Percentiles rank a stretch among this genome's conserved stretches.
phyloP scores from a whole-genome alignment of 306 rosid species.

The Rosa multiflora region DNA sequence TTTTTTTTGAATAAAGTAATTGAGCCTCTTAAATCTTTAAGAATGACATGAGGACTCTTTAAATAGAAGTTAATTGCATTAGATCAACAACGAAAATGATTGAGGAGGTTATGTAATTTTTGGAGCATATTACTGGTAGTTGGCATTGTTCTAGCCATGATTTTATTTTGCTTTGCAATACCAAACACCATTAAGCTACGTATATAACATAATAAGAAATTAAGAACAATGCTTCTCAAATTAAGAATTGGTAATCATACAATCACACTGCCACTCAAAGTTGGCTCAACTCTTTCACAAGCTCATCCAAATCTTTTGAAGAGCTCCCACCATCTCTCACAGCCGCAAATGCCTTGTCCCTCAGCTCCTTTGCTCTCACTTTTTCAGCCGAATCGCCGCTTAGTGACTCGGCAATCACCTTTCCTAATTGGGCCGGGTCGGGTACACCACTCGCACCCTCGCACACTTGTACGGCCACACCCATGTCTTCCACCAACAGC shows the following conservation, averaged over 20 bases:
- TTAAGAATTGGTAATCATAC: not conserved
- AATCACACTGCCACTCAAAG: not conserved
- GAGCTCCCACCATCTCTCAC: slow-evolving; percentile 44
- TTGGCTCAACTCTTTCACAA: slow-evolving; percentile 32
- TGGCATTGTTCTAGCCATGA: too few species aligned
- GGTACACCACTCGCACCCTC: slow-evolving; percentile 55
- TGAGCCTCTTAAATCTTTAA: too few species aligned
- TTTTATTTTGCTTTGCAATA: too few species aligned
- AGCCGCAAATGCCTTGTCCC: slow-evolving; percentile 35
- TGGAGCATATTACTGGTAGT: too few species aligned
- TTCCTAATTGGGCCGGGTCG: slow-evolving; percentile 42
- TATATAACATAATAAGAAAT: too few species aligned
- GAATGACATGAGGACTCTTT: too few species aligned
- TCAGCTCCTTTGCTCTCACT: slow-evolving; percentile 29
- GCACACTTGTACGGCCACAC: slow-evolving; percentile 43
- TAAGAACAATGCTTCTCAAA: not conserved
- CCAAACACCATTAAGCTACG: not conserved
- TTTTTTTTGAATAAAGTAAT: too few species aligned
- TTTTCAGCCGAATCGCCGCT: slow-evolving; percentile 25
- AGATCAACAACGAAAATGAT: too few species aligned
- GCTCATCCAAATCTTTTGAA: slow-evolving; percentile 32
- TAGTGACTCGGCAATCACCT: slow-evolving; percentile 25
- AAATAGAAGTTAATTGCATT: too few species aligned
- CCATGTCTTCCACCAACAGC: slow-evolving; percentile 54
- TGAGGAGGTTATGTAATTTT: too few species aligned